Base-by-base conservation (phyloP, 345 rosid species). In the Brassica cretica region DNA sequence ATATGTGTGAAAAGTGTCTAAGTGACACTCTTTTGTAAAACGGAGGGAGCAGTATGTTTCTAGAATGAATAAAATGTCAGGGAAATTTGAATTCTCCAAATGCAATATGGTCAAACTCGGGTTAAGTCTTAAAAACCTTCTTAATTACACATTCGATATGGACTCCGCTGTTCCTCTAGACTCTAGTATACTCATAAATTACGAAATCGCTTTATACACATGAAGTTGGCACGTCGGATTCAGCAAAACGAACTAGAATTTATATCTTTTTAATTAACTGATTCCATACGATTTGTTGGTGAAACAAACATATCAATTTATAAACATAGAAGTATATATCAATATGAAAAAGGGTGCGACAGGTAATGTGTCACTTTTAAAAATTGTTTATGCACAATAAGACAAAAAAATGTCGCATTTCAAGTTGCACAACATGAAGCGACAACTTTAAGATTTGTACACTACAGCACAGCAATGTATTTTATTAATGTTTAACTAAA, bases 381-480 rank as follows among this genome's bases (percentile, higher is more conserved):
- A 44, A 11, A n/a, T 56, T 16, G 53, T 46, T 44, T 11, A 59
- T 41, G 53, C 58, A 24, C 46, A 73, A 24, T 60, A 62, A 49
- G 74, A 73, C 74, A 72, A 60, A 66, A 5, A 65, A 24, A 12
- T 68, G 74, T 72, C 81, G 33, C 68, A 72, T 66, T 67, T 66
- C 6, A 78, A 49, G 64, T 63, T 65, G 77, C 81, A 72, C 39
- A 66, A 44, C 74, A 78, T 24, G 82, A 73, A 51, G 82, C 78
- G 65, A 68, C 78, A 73, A 46, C 70, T 73, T 68, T 73, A 78
- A 78, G 78, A 73, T 73, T 73, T 73, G 65, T 61, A 67, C 74
- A 72, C 21, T 33, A 51, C 24, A 58, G 3, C 77, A 30, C 46
- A 58, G 37, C 8, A 7, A 11, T 46, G 8, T 25, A 21, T 25